Conservation (phyloP, 2,329 filamentous ascomycete species). For the Ascochyta rabiei region DNA sequence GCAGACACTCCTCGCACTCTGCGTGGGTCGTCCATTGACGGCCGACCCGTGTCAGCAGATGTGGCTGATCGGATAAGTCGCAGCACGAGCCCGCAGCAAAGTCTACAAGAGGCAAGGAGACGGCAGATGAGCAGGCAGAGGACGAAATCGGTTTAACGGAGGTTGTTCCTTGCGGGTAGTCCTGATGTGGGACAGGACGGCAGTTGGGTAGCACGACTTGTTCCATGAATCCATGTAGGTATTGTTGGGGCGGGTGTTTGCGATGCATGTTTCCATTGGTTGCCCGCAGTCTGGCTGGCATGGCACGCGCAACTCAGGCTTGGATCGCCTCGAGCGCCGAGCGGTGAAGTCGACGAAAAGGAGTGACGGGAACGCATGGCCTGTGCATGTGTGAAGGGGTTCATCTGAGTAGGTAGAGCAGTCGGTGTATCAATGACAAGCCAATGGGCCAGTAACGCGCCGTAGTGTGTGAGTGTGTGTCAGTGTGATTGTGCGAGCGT, state of each 20-base stretch:
- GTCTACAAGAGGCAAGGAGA: background rate
- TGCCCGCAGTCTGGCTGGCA: background rate
- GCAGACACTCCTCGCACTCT: background rate
- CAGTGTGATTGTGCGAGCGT: too few relatives aligned
- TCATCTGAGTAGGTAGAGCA: background rate
- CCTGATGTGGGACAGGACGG: background rate
- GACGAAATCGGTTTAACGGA: conserved; percentile 26
- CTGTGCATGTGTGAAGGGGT: background rate
- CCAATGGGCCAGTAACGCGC: background rate
- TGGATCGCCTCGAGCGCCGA: background rate
- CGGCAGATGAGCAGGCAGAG: conserved; percentile 15
- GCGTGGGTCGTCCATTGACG: background rate
- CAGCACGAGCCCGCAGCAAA: conserved; percentile 9
- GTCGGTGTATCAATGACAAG: background rate
- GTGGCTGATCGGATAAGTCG: conserved; percentile 11
- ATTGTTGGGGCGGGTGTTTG: conserved; percentile 3
- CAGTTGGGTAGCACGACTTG: conserved; percentile 4
- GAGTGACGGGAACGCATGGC: background rate
- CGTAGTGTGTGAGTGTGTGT: background rate
- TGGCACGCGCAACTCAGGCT: background rate
- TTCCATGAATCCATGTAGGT: conserved; percentile 1
- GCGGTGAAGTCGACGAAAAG: background rate
- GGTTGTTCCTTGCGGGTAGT: background rate
- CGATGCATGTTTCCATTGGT: conserved; percentile 1
- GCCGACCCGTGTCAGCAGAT: background rate